Conservation (phyloP, 371 early-diverging fungal species). For the Sporodiniella umbellata region DNA sequence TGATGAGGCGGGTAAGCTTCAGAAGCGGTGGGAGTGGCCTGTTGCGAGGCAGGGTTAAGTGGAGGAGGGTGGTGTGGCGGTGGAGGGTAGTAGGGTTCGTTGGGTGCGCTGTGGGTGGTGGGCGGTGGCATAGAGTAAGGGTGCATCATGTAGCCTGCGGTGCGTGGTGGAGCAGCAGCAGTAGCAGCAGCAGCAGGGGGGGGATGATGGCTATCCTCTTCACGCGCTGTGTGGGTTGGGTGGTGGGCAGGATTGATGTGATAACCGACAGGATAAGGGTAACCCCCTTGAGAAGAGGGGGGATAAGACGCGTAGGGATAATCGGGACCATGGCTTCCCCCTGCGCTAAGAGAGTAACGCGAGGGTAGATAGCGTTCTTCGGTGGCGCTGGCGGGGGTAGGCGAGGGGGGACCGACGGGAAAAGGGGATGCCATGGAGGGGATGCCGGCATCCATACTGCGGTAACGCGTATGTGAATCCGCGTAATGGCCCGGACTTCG, state of each 20-base stretch:
- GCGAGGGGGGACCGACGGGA: conserved; percentile 7
- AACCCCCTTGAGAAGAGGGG: conserved; percentile 5
- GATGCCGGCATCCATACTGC: conserved; percentile 31
- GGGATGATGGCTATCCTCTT: too few species aligned
- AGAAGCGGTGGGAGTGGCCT: too few species aligned
- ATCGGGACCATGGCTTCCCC: too few species aligned
- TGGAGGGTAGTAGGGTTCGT: too few species aligned
- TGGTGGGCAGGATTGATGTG: too few species aligned
- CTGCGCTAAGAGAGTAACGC: not conserved
- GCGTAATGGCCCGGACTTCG: conserved; percentile 89
- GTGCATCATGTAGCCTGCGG: conserved; percentile 11
- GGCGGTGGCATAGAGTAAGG: too few species aligned
- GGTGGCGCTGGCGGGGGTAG: not conserved
- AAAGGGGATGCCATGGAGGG: conserved; percentile 10
- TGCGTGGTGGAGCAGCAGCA: conserved; percentile 1
- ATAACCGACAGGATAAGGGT: conserved; percentile 14
- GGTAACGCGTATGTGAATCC: conserved; percentile 48
- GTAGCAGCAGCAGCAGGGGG: too few species aligned
- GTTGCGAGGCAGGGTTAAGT: too few species aligned
- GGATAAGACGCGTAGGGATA: conserved; percentile 15
- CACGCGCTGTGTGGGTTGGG: too few species aligned
- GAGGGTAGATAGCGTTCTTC: not conserved
- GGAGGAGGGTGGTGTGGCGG: not conserved
- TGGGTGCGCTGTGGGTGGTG: too few species aligned
- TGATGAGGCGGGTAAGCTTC: too few species aligned